These are phyloP conservation scores for Staphylotrichum tortipilum DNA, from an alignment of 495 filamentous ascomycete species.

Conservation along the genomic window DNA sequence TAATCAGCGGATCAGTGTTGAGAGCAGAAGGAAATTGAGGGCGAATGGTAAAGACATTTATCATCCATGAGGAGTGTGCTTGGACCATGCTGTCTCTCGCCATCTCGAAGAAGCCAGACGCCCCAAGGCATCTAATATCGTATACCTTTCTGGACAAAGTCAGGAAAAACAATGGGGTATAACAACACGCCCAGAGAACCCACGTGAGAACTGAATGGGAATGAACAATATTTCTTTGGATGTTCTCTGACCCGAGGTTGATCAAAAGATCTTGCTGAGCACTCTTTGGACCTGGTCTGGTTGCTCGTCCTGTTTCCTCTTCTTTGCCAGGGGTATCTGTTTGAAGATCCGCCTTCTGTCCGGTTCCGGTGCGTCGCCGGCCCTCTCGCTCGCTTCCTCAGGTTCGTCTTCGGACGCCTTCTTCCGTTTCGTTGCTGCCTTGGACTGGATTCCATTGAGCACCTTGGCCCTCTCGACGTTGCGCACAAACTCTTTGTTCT, in stretches of 20 bases:
- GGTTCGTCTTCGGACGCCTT: slow-evolving; percentile 17
- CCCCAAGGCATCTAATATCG: too few species aligned
- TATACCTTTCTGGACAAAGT: too few species aligned
- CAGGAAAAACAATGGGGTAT: slow-evolving; percentile 1
- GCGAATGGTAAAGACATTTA: too few species aligned
- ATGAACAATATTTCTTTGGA: background rate
- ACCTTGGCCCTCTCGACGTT: slow-evolving; percentile 72
- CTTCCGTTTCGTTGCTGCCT: slow-evolving; percentile 52
- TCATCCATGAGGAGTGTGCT: too few species aligned
- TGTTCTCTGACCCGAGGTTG: background rate
- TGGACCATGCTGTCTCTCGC: too few species aligned
- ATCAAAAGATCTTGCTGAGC: slow-evolving; percentile 71
- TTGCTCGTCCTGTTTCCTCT: slow-evolving; percentile 37
- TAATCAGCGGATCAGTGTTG: too few species aligned
- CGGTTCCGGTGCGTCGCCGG: slow-evolving; percentile 16
- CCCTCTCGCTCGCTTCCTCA: slow-evolving; percentile 17
- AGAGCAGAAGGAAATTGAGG: too few species aligned
- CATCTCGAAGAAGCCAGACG: too few species aligned
- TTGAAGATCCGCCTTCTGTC: slow-evolving; percentile 56
- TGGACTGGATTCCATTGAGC: slow-evolving; percentile 57
- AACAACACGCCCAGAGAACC: background rate
- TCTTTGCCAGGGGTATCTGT: slow-evolving; percentile 53
- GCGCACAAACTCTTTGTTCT: slow-evolving; percentile 73
- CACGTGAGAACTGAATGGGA: background rate
- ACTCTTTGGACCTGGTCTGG: slow-evolving; percentile 67